phyloP scores from a whole-genome alignment of 257 asterid genomes.

The Gentiana macrophylla region DNA sequence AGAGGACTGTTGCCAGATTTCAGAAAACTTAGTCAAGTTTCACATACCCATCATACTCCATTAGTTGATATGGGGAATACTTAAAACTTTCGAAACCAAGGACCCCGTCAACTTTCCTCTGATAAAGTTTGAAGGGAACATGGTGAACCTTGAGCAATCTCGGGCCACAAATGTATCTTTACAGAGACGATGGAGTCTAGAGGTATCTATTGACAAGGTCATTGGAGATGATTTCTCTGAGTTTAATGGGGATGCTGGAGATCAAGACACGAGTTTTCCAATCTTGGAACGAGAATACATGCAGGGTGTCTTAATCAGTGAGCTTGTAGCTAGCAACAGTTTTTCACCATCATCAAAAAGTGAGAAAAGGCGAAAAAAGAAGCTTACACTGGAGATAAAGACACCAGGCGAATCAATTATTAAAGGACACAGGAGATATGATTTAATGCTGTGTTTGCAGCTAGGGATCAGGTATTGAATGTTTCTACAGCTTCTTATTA shows the following conservation, averaged over 20 bases:
- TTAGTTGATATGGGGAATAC: slow-evolving; percentile 12
- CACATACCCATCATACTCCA: slow-evolving; percentile 53
- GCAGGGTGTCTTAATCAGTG: slow-evolving; percentile 90
- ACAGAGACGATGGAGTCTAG: slow-evolving; percentile 90
- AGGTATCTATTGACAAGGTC: slow-evolving; percentile 76
- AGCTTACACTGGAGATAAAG: slow-evolving; percentile 56
- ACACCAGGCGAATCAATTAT: slow-evolving; percentile 84
- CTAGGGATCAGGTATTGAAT: slow-evolving; percentile 82
- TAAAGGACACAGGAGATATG: slow-evolving; percentile 95
- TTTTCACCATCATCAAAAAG: slow-evolving; percentile 71
- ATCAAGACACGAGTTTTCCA: slow-evolving; percentile 40
- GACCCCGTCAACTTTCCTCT: slow-evolving; percentile 31
- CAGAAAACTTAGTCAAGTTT: slow-evolving; percentile 64
- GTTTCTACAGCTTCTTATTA: no score
- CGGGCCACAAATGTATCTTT: slow-evolving; percentile 41
- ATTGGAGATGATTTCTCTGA: slow-evolving; percentile 52
- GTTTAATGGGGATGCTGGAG: slow-evolving; percentile 21
- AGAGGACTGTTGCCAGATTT: slow-evolving; percentile 77
- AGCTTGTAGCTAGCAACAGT: slow-evolving; percentile 50
- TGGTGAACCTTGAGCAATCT: slow-evolving; percentile 47
- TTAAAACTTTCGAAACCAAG: slow-evolving; percentile 21
- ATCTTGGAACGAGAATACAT: slow-evolving; percentile 85
- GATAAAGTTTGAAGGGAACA: slow-evolving; percentile 31
- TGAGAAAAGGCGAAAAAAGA: slow-evolving; percentile 58
- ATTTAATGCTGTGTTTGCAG: slow-evolving; percentile 88